These are phyloP conservation scores for Oryza rufipogon DNA, from an alignment of 176 grass and related monocot genomes.

Conservation along the genomic window DNA sequence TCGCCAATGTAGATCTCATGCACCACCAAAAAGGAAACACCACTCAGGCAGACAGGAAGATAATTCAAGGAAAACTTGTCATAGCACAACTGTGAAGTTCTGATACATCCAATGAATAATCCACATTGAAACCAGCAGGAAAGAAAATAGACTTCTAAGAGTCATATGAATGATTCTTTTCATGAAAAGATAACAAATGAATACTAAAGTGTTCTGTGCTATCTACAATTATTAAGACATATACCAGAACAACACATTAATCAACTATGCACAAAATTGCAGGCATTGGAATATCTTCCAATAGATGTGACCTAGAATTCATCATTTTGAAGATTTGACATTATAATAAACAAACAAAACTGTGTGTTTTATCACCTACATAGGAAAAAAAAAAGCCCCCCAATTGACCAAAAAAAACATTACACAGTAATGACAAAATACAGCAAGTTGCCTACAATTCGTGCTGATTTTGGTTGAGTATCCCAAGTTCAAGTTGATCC, in stretches of 20 bases:
- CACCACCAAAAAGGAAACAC: not conserved
- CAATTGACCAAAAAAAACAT: not conserved
- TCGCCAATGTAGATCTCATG: not conserved
- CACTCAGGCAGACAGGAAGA: not conserved
- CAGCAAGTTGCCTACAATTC: not conserved
- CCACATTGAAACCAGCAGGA: not conserved
- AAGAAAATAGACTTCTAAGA: slow-evolving; percentile 5
- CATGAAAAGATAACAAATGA: not conserved
- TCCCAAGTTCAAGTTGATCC: slow-evolving; percentile 11
- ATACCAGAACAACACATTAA: not conserved
- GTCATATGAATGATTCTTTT: not conserved
- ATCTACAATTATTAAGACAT: not conserved
- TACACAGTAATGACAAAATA: not conserved
- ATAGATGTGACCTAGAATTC: not conserved
- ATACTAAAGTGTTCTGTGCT: not conserved
- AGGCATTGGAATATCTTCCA: not conserved
- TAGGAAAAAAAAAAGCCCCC: not conserved
- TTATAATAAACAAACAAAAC: not conserved
- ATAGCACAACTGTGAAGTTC: not conserved
- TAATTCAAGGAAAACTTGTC: slow-evolving; percentile 6
- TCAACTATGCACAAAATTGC: not conserved
- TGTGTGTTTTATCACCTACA: not conserved
- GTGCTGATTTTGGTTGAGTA: not conserved
- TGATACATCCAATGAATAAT: not conserved
- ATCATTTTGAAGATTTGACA: not conserved